Evolutionary conservation across 352 stramenopile genomes (phyloP), one percentile per base, ranked within the genome.

Genomic region (Pythium brassicae): DNA sequence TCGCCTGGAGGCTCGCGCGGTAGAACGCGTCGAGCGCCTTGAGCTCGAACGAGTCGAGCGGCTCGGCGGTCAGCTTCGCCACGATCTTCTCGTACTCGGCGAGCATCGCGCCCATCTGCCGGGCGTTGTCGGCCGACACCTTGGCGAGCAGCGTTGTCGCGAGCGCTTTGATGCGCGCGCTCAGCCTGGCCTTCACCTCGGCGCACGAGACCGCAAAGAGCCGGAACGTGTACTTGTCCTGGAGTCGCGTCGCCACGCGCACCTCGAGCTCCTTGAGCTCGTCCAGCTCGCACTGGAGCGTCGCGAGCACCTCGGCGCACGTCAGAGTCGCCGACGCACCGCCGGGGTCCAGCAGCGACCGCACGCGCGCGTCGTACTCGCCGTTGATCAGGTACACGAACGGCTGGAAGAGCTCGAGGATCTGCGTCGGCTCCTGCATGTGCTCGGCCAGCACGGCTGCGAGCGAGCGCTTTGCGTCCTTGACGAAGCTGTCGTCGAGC

Each of bases 141-240:
- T 87, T 89, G 40, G 76, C 82, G 4, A 97, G 59, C n/a, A 97
- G 66, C 46, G 74, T 72, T 19, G 68, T 74, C 22, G 74, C 66
- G 3, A 95, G 73, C 11, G 72, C 57, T 47, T 96, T 86, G 44
- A 83, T 77, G 58, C 89, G 91, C 46, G 73, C 72, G 15, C 77
- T 65, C 10, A 97, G 69, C n/a, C 86, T 79, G 17, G 86, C 64
- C 62, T 97, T 98, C n/a, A 86, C 82, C 9, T 97, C 88, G 2
- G 72, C 65, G 61, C 86, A 96, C 15, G 83, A 90, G 23, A 97
- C 87, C 7, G 83, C 83, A 57, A 98, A 97, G 48, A 97, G 70
- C 44, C 82, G 74, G 62, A 95, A 97, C 61, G 75, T 87, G 68
- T 86, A 96, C 42, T 96, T 86, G 54, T 98, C 89, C n/a, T 74